These are phyloP conservation scores for Chaetothyriales sp. DNA, from an alignment of 2,329 filamentous ascomycete species.

Conservation along the genomic window DNA sequence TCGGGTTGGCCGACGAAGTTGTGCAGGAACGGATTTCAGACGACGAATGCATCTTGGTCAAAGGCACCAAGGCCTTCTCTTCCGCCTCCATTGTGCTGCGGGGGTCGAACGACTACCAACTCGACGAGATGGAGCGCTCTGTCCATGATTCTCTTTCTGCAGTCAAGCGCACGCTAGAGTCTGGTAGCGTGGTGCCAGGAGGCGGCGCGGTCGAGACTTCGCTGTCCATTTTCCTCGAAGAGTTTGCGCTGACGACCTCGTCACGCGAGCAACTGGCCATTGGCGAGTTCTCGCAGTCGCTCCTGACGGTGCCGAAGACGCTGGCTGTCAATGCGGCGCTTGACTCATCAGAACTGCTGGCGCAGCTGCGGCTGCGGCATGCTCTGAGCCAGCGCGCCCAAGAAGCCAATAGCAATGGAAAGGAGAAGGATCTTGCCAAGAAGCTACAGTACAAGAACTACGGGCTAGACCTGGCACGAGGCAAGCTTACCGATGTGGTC, in stretches of 20 bases:
- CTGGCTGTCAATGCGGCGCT: constrained; percentile 94
- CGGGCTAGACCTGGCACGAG: constrained; percentile 74
- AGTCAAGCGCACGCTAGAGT: constrained; percentile 93
- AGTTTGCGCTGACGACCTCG: constrained; percentile 92
- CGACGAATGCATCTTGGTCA: constrained; percentile 93
- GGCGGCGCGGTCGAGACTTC: constrained; percentile 97
- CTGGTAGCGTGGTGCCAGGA: constrained; percentile 88
- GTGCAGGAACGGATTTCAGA: constrained; percentile 97
- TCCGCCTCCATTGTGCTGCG: constrained; percentile 93
- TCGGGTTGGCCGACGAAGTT: constrained; percentile 88
- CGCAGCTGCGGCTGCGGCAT: constrained; percentile 85
- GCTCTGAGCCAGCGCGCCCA: constrained; percentile 83
- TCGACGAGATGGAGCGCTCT: constrained; percentile 98
- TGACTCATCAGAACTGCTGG: constrained; percentile 86
- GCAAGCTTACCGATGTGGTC: constrained; percentile 81
- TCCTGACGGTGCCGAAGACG: constrained; percentile 90
- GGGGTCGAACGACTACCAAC: constrained; percentile 85
- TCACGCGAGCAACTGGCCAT: constrained; percentile 96
- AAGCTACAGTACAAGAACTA: constrained; percentile 99
- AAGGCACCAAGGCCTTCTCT: constrained; percentile 85
- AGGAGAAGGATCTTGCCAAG: constrained; percentile 75
- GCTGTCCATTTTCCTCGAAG: constrained; percentile 95
- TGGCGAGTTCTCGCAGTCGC: constrained; percentile 87
- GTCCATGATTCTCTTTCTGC: constrained; percentile 93
- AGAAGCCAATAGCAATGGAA: constrained; percentile 60